A percentile compares a stretch with the other conserved stretches of the same genome.
Evolutionary conservation across 2,329 filamentous ascomycete genomes (phyloP).

Genomic region (Emergomyces pasteurianus): DNA sequence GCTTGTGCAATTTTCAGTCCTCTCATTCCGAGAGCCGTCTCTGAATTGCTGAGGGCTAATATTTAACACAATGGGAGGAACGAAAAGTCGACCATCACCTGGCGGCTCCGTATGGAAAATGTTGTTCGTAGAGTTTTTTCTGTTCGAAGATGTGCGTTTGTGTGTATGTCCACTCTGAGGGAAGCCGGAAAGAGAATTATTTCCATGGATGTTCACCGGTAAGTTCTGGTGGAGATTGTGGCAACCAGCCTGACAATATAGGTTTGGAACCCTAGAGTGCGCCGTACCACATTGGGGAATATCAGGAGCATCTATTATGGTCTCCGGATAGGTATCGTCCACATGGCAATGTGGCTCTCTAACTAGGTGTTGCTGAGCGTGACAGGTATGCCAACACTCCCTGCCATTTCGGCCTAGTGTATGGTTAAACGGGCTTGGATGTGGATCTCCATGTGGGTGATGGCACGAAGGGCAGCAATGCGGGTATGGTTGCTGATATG

Average conservation of each 20-base stretch:
- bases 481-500: background rate
- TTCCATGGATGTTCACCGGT: background rate
- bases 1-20: background rate
- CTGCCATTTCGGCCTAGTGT: background rate
- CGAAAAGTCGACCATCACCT: background rate
- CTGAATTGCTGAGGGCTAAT: slow-evolving; percentile 5
- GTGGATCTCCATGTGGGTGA: background rate
- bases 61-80: slow-evolving; percentile 11
- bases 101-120: background rate
- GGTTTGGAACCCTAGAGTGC: background rate
- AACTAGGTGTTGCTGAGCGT: background rate
- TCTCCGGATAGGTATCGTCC: background rate
- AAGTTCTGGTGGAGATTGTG: background rate
- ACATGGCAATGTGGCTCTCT: background rate
- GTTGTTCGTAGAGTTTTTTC: background rate
- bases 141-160: background rate
- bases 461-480: background rate
- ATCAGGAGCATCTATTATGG: background rate
- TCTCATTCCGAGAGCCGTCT: background rate
- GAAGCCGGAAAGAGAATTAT: background rate
- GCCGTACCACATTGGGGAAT: background rate
- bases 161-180: background rate
- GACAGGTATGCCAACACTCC: background rate
- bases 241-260: background rate
- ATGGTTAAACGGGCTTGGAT: background rate